phyloP scores from a whole-genome alignment of 2,329 filamentous ascomycete species.

The Plenodomus tracheiphilus region DNA sequence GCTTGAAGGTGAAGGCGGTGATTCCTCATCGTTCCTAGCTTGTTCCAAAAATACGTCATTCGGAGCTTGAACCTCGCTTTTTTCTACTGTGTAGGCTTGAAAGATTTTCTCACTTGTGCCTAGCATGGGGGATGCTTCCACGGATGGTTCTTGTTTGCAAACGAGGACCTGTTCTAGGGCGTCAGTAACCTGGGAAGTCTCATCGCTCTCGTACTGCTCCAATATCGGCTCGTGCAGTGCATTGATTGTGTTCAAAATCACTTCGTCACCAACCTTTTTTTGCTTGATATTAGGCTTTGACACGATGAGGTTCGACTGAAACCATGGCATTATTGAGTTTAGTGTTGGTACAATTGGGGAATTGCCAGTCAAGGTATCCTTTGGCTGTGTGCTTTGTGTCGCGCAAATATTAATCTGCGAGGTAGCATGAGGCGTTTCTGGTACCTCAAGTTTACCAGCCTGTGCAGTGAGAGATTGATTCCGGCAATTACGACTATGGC shows the following conservation, averaged over 20 bases:
- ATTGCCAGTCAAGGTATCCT: neutral
- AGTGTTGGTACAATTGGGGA: neutral
- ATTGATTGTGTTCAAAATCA: neutral
- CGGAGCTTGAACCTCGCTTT: too few relatives aligned
- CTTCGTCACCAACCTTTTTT: conserved; percentile 4
- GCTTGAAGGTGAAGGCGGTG: too few relatives aligned
- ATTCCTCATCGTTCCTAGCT: too few relatives aligned
- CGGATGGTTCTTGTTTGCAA: neutral
- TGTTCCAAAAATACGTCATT: too few relatives aligned
- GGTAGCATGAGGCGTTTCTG: conserved; percentile 14
- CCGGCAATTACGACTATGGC: conserved; percentile 11
- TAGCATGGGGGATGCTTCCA: too few relatives aligned
- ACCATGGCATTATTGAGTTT: conserved; percentile 2
- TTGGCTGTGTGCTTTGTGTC: neutral
- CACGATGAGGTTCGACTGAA: conserved; percentile 1
- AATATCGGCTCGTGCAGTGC: neutral
- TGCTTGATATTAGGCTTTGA: conserved; percentile 1
- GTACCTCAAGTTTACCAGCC: conserved; percentile 12
- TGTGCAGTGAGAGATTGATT: conserved; percentile 1
- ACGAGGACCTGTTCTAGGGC: neutral
- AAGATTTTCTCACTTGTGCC: too few relatives aligned
- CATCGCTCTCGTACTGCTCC: neutral
- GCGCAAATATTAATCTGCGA: neutral
- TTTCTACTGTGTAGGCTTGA: too few relatives aligned
- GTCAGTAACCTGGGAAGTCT: neutral